A percentile compares a stretch with the other conserved stretches of the same genome.
phyloP scores from a whole-genome alignment of 2,329 filamentous ascomycete species.

The Fusarium duplospermum region DNA sequence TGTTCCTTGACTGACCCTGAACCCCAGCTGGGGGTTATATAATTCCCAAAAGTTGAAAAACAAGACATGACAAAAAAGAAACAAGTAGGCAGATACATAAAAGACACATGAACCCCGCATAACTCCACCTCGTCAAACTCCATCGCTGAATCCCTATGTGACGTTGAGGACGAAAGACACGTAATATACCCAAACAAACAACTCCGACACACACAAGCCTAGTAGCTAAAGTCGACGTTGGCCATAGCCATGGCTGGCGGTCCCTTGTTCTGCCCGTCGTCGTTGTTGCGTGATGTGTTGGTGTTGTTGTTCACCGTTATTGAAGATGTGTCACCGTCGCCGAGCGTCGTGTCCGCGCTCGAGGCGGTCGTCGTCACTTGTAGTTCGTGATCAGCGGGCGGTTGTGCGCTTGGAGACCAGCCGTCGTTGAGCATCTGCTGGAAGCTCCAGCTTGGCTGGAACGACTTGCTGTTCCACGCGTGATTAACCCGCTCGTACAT shows the following conservation, averaged over 20 bases:
- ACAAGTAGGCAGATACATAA: conserved; percentile 17
- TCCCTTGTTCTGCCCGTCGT: conserved; percentile 60
- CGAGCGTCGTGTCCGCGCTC: conserved; percentile 55
- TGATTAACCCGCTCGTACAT: conserved; percentile 78
- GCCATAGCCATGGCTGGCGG: conserved; percentile 68
- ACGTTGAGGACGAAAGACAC: conserved; percentile 41
- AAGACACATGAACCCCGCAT: conserved; percentile 34
- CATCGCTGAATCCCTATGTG: conserved; percentile 49
- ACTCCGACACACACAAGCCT: conserved; percentile 43
- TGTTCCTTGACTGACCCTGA: conserved; percentile 22
- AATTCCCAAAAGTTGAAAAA: conserved; percentile 16
- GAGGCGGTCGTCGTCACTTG: conserved; percentile 60
- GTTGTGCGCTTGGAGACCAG: conserved; percentile 67
- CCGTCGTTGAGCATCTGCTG: conserved; percentile 73
- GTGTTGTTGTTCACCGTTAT: conserved; percentile 52
- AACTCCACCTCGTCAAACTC: conserved; percentile 48
- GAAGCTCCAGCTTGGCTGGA: conserved; percentile 77
- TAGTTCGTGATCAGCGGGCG: conserved; percentile 62
- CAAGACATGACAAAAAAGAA: conserved; percentile 25
- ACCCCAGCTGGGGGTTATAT: conserved; percentile 31
- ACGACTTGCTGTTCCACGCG: conserved; percentile 76
- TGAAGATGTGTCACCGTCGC: conserved; percentile 54
- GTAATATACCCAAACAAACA: conserved; percentile 43
- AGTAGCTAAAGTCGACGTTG: conserved; percentile 73
- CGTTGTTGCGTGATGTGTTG: conserved; percentile 48